phyloP scores from a whole-genome alignment of 441 rosid species.

The Capsella rubella region DNA sequence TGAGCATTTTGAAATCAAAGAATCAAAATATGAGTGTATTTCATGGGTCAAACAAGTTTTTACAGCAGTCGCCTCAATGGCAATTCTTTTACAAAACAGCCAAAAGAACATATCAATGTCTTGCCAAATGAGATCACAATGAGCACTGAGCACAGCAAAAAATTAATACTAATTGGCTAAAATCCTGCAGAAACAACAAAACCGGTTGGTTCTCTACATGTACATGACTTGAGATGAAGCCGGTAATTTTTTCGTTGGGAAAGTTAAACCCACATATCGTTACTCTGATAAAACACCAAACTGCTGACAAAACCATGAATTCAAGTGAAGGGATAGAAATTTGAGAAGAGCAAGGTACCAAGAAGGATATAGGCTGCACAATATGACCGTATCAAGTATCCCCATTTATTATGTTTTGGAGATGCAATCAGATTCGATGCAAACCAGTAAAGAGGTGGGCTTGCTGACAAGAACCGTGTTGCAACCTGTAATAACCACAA shows the following conservation, averaged over 20 bases:
- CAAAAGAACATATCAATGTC: conserved; percentile 2
- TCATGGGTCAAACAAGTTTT: neutral
- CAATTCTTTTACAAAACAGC: conserved; percentile 23
- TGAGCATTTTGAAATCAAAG: too few species aligned
- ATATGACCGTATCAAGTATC: conserved; percentile 71
- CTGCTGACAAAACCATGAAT: conserved; percentile 4
- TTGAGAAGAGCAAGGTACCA: conserved; percentile 85
- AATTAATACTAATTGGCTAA: conserved; percentile 3
- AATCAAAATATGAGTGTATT: neutral
- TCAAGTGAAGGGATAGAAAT: conserved; percentile 94
- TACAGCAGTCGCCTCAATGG: neutral
- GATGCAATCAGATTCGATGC: conserved; percentile 60
- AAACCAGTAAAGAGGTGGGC: conserved; percentile 90
- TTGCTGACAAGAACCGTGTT: conserved; percentile 88
- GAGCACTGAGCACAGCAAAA: conserved; percentile 13
- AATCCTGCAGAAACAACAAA: conserved; percentile 16
- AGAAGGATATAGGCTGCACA: conserved; percentile 77
- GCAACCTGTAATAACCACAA: conserved; percentile 67
- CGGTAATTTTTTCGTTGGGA: neutral
- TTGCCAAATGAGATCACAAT: neutral
- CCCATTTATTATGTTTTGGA: conserved; percentile 57
- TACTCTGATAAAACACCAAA: conserved; percentile 10
- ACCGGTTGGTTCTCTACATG: conserved; percentile 8
- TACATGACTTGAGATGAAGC: conserved; percentile 11
- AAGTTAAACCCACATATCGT: neutral